Conservation (phyloP, 805 yeast species). For the Candida orba region DNA sequence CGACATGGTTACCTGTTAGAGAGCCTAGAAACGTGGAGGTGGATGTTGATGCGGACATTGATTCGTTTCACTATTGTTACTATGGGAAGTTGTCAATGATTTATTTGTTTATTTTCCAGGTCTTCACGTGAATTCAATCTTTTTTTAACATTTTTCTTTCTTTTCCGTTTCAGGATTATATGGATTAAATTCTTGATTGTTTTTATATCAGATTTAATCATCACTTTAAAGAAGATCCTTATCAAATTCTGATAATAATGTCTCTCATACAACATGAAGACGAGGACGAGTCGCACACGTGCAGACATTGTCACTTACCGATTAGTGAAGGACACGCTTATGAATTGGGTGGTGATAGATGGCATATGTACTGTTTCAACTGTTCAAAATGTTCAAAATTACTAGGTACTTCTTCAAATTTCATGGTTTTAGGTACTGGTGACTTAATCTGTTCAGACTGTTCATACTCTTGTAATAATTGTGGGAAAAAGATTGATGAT, state of each 20-base stretch:
- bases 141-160: too few species aligned
- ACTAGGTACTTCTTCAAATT: slow-evolving; percentile 82
- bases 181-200: too few species aligned
- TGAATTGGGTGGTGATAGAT: slow-evolving; percentile 87
- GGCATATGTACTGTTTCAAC: slow-evolving; percentile 92
- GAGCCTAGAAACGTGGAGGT: slow-evolving; percentile 65
- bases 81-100: too few species aligned
- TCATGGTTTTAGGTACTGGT: slow-evolving; percentile 89
- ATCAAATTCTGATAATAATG: background rate
- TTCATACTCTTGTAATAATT: slow-evolving; percentile 82
- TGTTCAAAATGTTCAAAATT: slow-evolving; percentile 79
- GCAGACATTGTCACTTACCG: slow-evolving; percentile 38
- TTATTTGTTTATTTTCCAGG: too few species aligned
- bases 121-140: too few species aligned
- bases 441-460: slow-evolving; percentile 84
- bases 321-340: slow-evolving; percentile 91
- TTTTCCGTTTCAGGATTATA: too few species aligned
- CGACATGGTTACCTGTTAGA: slow-evolving; percentile 71
- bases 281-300: slow-evolving; percentile 2
- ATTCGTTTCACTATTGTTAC: too few species aligned
- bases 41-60: slow-evolving; percentile 7
- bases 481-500: slow-evolving; percentile 84
- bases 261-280: background rate
- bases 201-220: background rate
- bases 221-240: too few species aligned